Conservation (phyloP, 306 rosid species). For the Quercus suber region DNA sequence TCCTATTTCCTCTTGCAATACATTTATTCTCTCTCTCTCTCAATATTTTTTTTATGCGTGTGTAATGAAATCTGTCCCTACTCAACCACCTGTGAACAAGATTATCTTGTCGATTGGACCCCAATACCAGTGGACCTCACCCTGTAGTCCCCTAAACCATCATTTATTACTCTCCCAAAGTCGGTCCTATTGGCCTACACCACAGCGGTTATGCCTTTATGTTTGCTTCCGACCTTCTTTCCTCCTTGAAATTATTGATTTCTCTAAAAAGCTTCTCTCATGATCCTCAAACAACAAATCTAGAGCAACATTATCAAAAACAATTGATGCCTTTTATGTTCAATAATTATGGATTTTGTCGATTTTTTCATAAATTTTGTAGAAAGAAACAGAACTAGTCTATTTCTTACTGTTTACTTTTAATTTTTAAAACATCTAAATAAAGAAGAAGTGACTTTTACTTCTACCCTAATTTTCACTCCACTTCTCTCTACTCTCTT, state of each 20-base stretch:
- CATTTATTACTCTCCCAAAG: background rate
- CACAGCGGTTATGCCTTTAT: background rate
- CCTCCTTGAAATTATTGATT: background rate
- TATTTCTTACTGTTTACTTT: too few relatives aligned
- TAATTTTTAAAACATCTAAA: too few relatives aligned
- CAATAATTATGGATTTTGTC: too few relatives aligned
- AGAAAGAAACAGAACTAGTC: accelerated
- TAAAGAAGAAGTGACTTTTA: accelerated
- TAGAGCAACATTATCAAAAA: too few relatives aligned
- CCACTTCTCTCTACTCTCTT: too few relatives aligned
- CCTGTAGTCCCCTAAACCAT: background rate
- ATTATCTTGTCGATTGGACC: conserved; percentile 5
- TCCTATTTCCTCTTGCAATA: background rate
- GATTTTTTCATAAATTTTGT: too few relatives aligned
- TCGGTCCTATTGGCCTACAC: background rate
- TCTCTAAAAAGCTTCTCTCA: background rate
- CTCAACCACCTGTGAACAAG: conserved; percentile 23
- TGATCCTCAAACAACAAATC: background rate
- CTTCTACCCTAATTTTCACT: accelerated
- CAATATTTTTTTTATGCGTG: background rate
- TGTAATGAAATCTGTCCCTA: conserved; percentile 19
- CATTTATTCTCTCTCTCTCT: background rate
- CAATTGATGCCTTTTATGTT: too few relatives aligned
- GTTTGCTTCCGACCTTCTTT: background rate
- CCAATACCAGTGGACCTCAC: conserved; percentile 1